Percentiles rank a stretch among this genome's conserved stretches.
Conservation (phyloP, 257 asterid species). For the Oldenlandia corymbosa region DNA sequence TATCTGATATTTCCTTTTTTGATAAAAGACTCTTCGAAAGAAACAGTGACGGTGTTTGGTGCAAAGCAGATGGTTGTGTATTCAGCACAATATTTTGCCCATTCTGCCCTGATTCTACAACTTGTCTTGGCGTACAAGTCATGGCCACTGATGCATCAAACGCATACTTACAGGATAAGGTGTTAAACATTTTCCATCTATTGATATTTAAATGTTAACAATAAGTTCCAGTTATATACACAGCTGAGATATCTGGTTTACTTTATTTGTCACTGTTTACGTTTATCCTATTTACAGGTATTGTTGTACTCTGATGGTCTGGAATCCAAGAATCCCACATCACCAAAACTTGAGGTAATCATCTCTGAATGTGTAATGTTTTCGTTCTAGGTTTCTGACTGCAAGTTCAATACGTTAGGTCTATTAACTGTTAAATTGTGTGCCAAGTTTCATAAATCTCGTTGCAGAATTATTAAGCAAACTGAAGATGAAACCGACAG, state of each 20-base stretch:
- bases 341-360: conserved; percentile 42
- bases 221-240: neutral
- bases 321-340: conserved; percentile 38
- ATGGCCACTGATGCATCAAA: conserved; percentile 81
- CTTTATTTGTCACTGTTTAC: neutral
- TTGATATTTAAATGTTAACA: too few species aligned
- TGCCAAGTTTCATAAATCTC: neutral
- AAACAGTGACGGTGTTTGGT: conserved; percentile 71
- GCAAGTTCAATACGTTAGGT: too few species aligned
- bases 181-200: conserved; percentile 20
- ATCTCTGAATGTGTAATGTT: neutral
- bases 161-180: conserved; percentile 69
- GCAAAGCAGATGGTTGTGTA: conserved; percentile 95
- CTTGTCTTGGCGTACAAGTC: conserved; percentile 81
- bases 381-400: neutral
- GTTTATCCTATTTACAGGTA: conserved; percentile 39
- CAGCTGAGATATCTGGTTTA: neutral
- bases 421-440: neutral
- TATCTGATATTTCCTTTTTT: conserved; percentile 45
- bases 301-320: conserved; percentile 48
- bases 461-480: neutral
- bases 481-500: neutral
- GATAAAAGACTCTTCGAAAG: conserved; percentile 39
- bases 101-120: conserved; percentile 43
- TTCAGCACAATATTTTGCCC: conserved; percentile 71